Evolutionary conservation across 805 yeast genomes (phyloP).

Genomic region (Wickerhamiella cacticola): DNA sequence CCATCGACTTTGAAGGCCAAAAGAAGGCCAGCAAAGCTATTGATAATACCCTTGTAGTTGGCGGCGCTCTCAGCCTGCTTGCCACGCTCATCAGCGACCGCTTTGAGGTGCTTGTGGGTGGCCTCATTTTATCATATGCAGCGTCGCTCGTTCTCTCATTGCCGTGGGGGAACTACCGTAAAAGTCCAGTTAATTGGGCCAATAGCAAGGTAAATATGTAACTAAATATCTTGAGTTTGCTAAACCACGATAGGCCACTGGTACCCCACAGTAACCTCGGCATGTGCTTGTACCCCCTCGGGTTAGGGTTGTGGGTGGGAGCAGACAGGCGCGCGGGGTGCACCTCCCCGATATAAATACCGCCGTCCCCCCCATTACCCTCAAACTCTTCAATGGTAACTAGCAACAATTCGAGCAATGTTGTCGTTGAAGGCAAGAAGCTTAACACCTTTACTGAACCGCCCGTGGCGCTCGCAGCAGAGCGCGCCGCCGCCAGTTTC

Average conservation of each 20-base stretch:
- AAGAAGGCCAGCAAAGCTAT: slow-evolving; percentile 11
- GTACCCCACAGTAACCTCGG: slow-evolving; percentile 9
- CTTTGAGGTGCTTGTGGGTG: slow-evolving; percentile 15
- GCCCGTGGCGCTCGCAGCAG: slow-evolving; percentile 29
- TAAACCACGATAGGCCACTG: not conserved
- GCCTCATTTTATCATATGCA: slow-evolving; percentile 14
- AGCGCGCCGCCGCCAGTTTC: slow-evolving; percentile 31
- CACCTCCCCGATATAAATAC: slow-evolving; percentile 1
- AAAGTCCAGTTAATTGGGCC: slow-evolving; percentile 19
- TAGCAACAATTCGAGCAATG: slow-evolving; percentile 13
- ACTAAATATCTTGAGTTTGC: not conserved
- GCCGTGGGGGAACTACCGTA: slow-evolving; percentile 20
- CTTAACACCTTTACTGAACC: slow-evolving; percentile 29
- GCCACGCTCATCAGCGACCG: slow-evolving; percentile 15
- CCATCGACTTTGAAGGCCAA: slow-evolving; percentile 25
- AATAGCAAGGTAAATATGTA: not conserved
- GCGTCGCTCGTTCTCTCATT: slow-evolving; percentile 17
- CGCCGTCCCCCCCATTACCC: not conserved
- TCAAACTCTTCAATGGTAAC: not conserved
- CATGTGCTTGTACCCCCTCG: slow-evolving; percentile 1
- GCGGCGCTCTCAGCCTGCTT: slow-evolving; percentile 16
- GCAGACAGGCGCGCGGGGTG: not conserved
- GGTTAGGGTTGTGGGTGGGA: not conserved
- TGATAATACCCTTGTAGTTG: slow-evolving; percentile 12
- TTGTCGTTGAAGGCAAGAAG: slow-evolving; percentile 19